Base-by-base conservation (phyloP, 2,329 filamentous ascomycete species). In the Hymenoscyphus linearis region DNA sequence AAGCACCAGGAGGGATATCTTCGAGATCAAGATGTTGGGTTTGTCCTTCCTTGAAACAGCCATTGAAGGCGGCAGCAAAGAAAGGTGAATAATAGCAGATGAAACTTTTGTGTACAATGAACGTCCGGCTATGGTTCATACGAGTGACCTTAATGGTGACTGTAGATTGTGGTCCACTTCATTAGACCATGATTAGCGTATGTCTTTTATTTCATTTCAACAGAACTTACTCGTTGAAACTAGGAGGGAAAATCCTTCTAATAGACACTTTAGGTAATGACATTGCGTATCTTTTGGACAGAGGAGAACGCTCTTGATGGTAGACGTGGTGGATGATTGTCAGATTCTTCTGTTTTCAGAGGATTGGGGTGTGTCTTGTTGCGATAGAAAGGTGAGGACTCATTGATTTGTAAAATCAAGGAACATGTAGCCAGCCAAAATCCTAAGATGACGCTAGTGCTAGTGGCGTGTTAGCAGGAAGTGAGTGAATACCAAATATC, bases 61-160 rank as follows among this genome's bases (percentile, higher is more conserved):
- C 40, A 5, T 44, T 44, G 5, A 44, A 44, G 5, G 40, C 40
- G n/a, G 40, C 40, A 7, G n/a, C 5, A 18, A 44, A 44, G 6
- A 18, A 44, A 22, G 16, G 40, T 9, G 40, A 44, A 4, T 44
- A 44, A 16, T 18, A 44, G 7, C 40, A 44, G 9, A 44, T 44
- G 40, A 44, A 44, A 9, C 14, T 44, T 22, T 44, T 44, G n/a
- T 44, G 61, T 31, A 67, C 50, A 16, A 35, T 16, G 40, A 63
- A 66, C 4, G 14, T 44, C 16, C 22, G 9, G 6, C n/a, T 47
- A n/a, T 47, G 3, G 0, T 6, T n/a, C 14, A 22, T 47, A 7
- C 12, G 22, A 9, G 1, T 47, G 40, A 25, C 40, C 40, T 47
- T 47, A 4, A 47, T 47, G 18, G 40, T 47, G 2, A 47, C 40